phyloP scores from a whole-genome alignment of 179 eudicot genomes.

The Camellia oleifera region DNA sequence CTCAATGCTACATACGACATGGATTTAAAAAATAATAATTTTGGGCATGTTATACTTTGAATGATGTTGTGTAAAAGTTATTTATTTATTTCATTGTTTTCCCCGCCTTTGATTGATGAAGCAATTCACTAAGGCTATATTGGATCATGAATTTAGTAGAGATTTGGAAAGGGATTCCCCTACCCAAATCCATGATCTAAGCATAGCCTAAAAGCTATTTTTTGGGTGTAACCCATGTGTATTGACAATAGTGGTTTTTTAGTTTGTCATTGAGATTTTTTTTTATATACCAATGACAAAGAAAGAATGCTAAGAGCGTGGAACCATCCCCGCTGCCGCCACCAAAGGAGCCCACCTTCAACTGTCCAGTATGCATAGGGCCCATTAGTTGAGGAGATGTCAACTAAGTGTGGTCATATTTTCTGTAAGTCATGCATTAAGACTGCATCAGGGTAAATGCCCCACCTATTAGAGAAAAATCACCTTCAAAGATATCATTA shows the following conservation, averaged over 20 bases:
- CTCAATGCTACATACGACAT: background rate
- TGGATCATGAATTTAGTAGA: too few species aligned
- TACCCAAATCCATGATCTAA: too few species aligned
- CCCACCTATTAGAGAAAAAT: too few species aligned
- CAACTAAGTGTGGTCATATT: too few species aligned
- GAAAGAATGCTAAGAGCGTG: conserved; percentile 17
- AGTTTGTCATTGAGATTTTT: background rate
- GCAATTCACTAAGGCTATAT: too few species aligned
- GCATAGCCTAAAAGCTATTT: background rate
- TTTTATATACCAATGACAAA: conserved; percentile 24
- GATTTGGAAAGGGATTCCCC: too few species aligned
- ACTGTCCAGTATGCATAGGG: too few species aligned
- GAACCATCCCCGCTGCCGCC: conserved; percentile 31
- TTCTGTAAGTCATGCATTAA: too few species aligned
- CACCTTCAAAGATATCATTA: too few species aligned
- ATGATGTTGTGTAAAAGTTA: background rate
- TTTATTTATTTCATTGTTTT: background rate
- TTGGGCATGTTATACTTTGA: background rate
- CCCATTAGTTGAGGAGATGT: too few species aligned
- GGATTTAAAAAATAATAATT: background rate
- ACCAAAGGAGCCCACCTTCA: conserved; percentile 54
- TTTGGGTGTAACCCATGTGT: background rate
- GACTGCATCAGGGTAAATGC: too few species aligned
- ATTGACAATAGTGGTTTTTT: background rate
- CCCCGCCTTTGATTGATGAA: background rate